phyloP scores from a whole-genome alignment of 805 yeast genomes.

The Naumovozyma castellii region DNA sequence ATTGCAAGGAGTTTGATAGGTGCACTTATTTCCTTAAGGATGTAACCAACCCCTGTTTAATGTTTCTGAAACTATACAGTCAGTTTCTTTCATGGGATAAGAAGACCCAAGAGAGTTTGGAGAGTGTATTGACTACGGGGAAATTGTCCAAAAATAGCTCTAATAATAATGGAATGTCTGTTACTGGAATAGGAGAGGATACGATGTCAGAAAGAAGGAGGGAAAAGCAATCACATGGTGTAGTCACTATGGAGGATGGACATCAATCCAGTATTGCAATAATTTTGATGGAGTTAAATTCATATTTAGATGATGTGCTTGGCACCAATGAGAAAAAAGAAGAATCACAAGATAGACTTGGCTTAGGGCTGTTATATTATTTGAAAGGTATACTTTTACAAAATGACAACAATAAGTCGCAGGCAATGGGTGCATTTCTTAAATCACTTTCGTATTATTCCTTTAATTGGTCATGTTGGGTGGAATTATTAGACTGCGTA shows the following conservation, averaged over 20 bases:
- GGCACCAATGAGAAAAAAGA: background rate
- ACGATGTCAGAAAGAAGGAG: background rate
- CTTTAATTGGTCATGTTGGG: slow-evolving; percentile 91
- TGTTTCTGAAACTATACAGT: slow-evolving; percentile 61
- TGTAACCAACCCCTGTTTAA: slow-evolving; percentile 38
- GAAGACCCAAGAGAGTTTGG: slow-evolving; percentile 57
- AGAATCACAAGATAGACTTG: slow-evolving; percentile 11
- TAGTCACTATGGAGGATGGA: slow-evolving; percentile 13
- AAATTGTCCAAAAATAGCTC: slow-evolving; percentile 7
- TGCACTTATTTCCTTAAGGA: slow-evolving; percentile 51
- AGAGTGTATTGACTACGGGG: slow-evolving; percentile 47
- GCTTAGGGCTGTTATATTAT: slow-evolving; percentile 53
- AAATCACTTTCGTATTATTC: slow-evolving; percentile 62
- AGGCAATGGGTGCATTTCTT: slow-evolving; percentile 54
- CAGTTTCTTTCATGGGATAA: slow-evolving; percentile 71
- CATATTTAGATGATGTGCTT: slow-evolving; percentile 7
- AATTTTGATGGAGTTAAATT: slow-evolving; percentile 36
- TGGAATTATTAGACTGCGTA: slow-evolving; percentile 58
- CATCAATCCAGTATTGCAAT: slow-evolving; percentile 21
- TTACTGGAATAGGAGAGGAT: background rate
- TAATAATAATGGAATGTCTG: background rate
- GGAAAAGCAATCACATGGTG: background rate
- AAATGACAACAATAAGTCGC: slow-evolving; percentile 42
- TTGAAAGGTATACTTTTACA: slow-evolving; percentile 61
- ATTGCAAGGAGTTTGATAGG: slow-evolving; percentile 76